Evolutionary conservation across 2,329 filamentous ascomycete genomes (phyloP), one percentile per base, ranked within the genome.

Genomic region (Colletotrichum liaoningense): DNA sequence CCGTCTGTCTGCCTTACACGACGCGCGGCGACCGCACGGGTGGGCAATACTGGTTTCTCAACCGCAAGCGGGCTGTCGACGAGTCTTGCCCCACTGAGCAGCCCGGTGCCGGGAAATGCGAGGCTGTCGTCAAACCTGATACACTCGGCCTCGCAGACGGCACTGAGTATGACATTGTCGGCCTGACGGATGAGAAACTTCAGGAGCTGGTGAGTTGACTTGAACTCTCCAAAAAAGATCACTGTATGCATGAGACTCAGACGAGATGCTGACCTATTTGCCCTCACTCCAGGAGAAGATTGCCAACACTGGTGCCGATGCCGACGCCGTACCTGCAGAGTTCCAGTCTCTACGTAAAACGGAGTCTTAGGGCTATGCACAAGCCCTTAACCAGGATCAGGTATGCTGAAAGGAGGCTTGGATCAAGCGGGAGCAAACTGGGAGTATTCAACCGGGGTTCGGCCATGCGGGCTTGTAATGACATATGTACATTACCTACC

Each of bases 11-110:
- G 46, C 56, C 63, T 24, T 67, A 71, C 63, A 56, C 33, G 14
- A 49, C 69, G 16, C 64, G 69, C 6, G 69, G 69, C 1, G 69
- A 71, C 56, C 69, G 69, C 22, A 71, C 69, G 9, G 69, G 69
- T 0, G 69, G 69, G 3, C 26, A 22, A 1, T 72, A 72, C 66
- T 69, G 22, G 33, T 72, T 72, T 35, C 30, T 63, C 52, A 64
- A 42, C 24, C 66, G 65, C 58, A 72, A 69, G 66, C 58, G 58
- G 14, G 66, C 66, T 38, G 66, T 38, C n/a, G 65, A 69, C 28
- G 7, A 52, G n/a, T 56, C 63, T 5, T 71, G 69, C 69, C 63
- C 63, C 28, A 63, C 42, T 28, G 69, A 71, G 46, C 69, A 71
- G 57, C 63, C 69, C 26, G 46, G 35, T 24, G 56, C 11, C 26